These are phyloP conservation scores for Camelina sativa DNA, from an alignment of 345 rosid species.

Conservation along the genomic window DNA sequence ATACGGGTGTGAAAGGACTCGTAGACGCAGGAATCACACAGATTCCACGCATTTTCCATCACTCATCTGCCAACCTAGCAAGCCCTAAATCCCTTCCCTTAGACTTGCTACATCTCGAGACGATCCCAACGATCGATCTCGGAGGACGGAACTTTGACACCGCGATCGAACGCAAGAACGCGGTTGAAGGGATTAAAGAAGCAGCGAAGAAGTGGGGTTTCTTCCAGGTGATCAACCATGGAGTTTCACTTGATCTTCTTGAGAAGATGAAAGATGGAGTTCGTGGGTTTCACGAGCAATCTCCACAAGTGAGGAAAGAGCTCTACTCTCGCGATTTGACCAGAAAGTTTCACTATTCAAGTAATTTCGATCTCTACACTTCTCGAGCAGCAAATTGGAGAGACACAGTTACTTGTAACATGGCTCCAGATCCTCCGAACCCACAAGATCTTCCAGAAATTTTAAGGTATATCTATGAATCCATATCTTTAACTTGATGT, in stretches of 20 bases:
- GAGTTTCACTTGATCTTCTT: background rate
- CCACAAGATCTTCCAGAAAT: background rate
- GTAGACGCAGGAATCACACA: background rate
- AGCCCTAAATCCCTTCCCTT: background rate
- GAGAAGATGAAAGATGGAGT: background rate
- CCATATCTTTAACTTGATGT: background rate
- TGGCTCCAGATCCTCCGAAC: background rate
- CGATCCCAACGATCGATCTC: background rate
- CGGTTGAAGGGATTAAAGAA: background rate
- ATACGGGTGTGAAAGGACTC: background rate
- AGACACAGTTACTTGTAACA: background rate
- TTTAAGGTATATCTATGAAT: background rate
- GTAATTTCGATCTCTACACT: background rate
- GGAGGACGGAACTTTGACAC: background rate
- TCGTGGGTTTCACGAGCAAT: background rate
- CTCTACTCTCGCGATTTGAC: background rate
- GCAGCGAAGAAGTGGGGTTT: slow-evolving; percentile 1
- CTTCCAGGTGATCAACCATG: slow-evolving; percentile 1
- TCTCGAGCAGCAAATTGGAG: background rate
- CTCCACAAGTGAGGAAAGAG: background rate
- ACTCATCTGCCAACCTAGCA: background rate
- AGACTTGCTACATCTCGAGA: background rate
- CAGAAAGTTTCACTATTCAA: background rate
- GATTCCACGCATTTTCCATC: background rate
- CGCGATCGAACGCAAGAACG: background rate